Percentiles rank a stretch among this genome's conserved stretches.
Conservation (phyloP, 345 rosid genomes). For the Arabidopsis suecica region DNA sequence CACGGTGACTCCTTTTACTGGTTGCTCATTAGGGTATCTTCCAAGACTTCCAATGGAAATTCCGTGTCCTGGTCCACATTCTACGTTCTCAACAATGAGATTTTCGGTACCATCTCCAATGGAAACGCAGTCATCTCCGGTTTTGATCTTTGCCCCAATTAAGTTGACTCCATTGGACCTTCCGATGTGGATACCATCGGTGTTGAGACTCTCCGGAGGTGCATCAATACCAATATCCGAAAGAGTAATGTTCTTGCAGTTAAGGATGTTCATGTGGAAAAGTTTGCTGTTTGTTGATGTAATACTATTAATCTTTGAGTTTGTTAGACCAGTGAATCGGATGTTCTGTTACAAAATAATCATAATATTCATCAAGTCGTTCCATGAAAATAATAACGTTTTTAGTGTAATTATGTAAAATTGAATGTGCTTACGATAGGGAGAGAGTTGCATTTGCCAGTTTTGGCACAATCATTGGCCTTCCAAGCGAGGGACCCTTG, state of each 20-base stretch:
- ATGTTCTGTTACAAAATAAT: conserved; percentile 33
- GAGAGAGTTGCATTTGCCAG: conserved; percentile 41
- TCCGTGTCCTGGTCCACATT: conserved; percentile 71
- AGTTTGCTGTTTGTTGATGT: conserved; percentile 56
- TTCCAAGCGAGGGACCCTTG: conserved; percentile 53
- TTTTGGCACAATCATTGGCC: conserved; percentile 38
- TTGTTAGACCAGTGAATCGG: conserved; percentile 30
- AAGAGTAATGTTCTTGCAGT: conserved; percentile 52
- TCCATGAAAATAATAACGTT: background rate
- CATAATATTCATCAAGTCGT: background rate
- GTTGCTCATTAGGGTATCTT: conserved; percentile 50
- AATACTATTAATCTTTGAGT: conserved; percentile 36
- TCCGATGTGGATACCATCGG: conserved; percentile 66
- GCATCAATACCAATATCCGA: conserved; percentile 41
- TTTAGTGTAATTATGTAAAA: background rate
- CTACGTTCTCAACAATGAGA: conserved; percentile 35
- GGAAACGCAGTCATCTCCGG: conserved; percentile 67
- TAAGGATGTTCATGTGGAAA: conserved; percentile 52
- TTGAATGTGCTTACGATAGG: conserved; percentile 44
- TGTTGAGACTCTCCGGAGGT: conserved; percentile 56
- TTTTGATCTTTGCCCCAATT: conserved; percentile 34
- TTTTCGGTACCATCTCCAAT: conserved; percentile 55
- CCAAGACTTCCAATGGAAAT: conserved; percentile 69
- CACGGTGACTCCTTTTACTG: conserved; percentile 53
- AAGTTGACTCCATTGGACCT: conserved; percentile 47